Evolutionary conservation across 768 basidiomycete genomes (phyloP).

Genomic region (Boletus vinaceobasis): DNA sequence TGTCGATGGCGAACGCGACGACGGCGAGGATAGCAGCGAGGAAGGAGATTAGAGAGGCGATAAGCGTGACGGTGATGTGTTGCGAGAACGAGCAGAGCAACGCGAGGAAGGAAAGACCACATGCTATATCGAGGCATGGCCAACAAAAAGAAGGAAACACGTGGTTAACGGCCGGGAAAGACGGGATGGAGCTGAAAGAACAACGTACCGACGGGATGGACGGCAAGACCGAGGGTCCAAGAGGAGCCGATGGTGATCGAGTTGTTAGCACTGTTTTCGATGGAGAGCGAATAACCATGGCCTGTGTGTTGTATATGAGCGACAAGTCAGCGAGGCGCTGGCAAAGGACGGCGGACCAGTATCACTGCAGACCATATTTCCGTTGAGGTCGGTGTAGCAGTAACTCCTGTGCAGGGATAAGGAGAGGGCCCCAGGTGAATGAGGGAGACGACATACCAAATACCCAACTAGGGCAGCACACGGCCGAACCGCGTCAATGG

Average conservation of each 20-base stretch:
- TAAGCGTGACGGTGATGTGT: conserved; percentile 43
- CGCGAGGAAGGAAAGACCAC: conserved; percentile 60
- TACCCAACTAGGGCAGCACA: conserved; percentile 51
- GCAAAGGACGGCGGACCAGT: conserved; percentile 36
- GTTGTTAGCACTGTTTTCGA: conserved; percentile 25
- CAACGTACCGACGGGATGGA: conserved; percentile 70
- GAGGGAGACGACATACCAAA: conserved; percentile 49
- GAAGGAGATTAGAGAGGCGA: conserved; percentile 54
- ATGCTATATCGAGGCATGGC: conserved; percentile 28
- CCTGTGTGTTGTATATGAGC: conserved; percentile 30
- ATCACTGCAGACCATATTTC: conserved; percentile 40
- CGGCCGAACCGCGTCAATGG: conserved; percentile 2
- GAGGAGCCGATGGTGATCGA: conserved; percentile 43
- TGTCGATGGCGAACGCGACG: conserved; percentile 74
- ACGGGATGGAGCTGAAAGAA: not conserved
- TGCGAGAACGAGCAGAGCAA: conserved; percentile 59
- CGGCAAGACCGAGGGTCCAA: conserved; percentile 72
- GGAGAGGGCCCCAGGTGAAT: not conserved
- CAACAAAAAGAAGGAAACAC: not conserved
- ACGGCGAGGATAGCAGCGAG: conserved; percentile 65
- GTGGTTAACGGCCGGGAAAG: not conserved
- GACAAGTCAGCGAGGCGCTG: not conserved
- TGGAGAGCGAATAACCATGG: conserved; percentile 51
- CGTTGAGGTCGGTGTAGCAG: conserved; percentile 49
- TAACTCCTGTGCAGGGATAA: conserved; percentile 47